Conservation (phyloP, 2,329 filamentous ascomycete species). For the Penicillium sp. region DNA sequence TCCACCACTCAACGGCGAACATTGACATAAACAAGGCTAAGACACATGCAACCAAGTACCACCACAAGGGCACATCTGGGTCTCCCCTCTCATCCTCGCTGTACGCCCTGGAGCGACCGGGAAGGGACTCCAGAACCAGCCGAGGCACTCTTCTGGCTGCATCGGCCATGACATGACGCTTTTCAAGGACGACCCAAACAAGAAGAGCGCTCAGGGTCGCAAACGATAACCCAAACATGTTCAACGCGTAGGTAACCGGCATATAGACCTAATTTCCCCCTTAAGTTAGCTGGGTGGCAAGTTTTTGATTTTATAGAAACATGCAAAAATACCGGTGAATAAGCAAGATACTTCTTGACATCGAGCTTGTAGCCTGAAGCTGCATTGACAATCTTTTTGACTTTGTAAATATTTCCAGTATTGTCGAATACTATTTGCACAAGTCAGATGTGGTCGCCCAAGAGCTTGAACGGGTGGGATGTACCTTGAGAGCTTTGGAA, state of each 20-base stretch:
- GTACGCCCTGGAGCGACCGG: neutral
- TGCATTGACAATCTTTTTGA: conserved; percentile 56
- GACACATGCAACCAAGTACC: conserved; percentile 18
- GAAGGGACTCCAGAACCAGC: conserved; percentile 8
- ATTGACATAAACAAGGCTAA: conserved; percentile 25
- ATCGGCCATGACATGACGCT: conserved; percentile 17
- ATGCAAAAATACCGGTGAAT: conserved; percentile 60
- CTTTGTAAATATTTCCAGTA: conserved; percentile 61
- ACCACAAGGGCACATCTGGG: conserved; percentile 23
- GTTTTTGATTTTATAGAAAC: conserved; percentile 42
- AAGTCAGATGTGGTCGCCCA: neutral
- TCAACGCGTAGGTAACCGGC: conserved; percentile 28
- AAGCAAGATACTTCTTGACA: conserved; percentile 60
- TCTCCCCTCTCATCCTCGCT: neutral
- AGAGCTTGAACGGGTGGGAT: neutral
- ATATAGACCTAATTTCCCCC: conserved; percentile 21
- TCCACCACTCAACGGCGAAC: conserved; percentile 28
- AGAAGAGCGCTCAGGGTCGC: conserved; percentile 58
- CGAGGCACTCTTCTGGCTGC: conserved; percentile 7
- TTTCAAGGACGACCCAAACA: conserved; percentile 27
- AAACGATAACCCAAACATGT: conserved; percentile 58
- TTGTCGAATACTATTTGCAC: conserved; percentile 61
- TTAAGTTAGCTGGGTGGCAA: conserved; percentile 42
- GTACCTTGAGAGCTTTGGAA: conserved; percentile 28
- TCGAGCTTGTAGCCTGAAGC: conserved; percentile 58